Base-by-base conservation (phyloP, 768 basidiomycete species). In the Auricularia sp. region DNA sequence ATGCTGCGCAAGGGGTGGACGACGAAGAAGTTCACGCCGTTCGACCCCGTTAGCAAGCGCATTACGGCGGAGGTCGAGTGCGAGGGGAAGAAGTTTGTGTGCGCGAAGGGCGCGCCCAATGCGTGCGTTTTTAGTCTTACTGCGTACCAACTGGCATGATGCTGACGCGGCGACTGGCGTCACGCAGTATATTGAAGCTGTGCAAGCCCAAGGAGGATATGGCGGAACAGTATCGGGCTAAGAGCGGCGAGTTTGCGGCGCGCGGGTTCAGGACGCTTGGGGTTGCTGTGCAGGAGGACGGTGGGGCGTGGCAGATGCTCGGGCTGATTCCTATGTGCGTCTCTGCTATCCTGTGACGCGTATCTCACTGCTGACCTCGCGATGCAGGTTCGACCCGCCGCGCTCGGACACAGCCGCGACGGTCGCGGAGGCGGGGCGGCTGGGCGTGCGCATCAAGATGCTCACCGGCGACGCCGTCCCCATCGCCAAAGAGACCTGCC, bases 1-100 rank as follows among this genome's bases (percentile, higher is more conserved):
- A 77, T 75, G 67, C 74, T 79, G 47, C 70, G 72, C 63, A 21
- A 51, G 47, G 64, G 67, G 23, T 81, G 80, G 80, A 73, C 70
- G 61, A 81, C 80, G 29, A 63, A 73, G 69, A 79, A 78, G 64
- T 82, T 82, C 69, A 72, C 73, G 5, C 80, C 80, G 6, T 81
- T 81, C 68, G 79, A 81, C 66, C 81, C 80, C 10, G 80, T 81
- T 51, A 80, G 79, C 61, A 81, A 82, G 71, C 78, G 80, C 39
- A 81, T 81, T 69, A 79, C 79, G 33, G 78, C 80, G 21, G 77
- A 80, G 66, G 77, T 82, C 33, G 76, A 78, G 64, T 23, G 73
- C 44, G 76, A 81, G 63, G 81, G 80, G 29, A 77, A 74, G 69
- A 68, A 69, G 43, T 81, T 73, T 66, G 77, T 72, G 3, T 76